Percentiles rank a stretch among this genome's conserved stretches.
These are phyloP conservation scores for Arabidopsis lyrata DNA, from an alignment of 441 rosid genomes.

Conservation along the genomic window DNA sequence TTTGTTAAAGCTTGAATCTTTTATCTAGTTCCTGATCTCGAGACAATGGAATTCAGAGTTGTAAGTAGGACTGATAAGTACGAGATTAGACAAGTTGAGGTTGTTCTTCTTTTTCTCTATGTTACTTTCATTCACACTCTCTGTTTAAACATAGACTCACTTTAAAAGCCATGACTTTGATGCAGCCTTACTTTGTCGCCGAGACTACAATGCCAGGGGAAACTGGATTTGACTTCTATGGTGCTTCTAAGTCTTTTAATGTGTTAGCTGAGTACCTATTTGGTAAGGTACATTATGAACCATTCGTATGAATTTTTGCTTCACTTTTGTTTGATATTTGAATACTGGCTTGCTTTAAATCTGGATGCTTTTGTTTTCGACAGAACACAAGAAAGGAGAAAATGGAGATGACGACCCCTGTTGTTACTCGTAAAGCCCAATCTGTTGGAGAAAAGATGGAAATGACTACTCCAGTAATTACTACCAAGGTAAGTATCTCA, in stretches of 20 bases:
- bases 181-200: conserved; percentile 80
- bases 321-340: conserved; percentile 4
- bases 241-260: conserved; percentile 85
- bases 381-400: conserved; percentile 68
- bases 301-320: neutral
- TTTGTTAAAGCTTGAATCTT: neutral
- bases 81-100: conserved; percentile 93
- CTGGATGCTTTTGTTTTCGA: conserved; percentile 12
- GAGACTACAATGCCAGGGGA: conserved; percentile 86
- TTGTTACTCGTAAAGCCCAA: conserved; percentile 63
- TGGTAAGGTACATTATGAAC: conserved; percentile 77
- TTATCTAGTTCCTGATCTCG: conserved; percentile 81
- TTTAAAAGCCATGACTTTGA: conserved; percentile 27
- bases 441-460: conserved; percentile 83
- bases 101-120: conserved; percentile 32
- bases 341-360: conserved; percentile 4
- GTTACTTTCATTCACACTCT: neutral
- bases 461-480: conserved; percentile 90
- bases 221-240: conserved; percentile 75
- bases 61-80: conserved; percentile 60
- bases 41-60: conserved; percentile 71
- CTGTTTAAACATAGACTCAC: conserved; percentile 8
- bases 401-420: conserved; percentile 97
- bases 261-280: conserved; percentile 91
- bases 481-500: conserved; percentile 63